phyloP scores from a whole-genome alignment of 208 protist species.

The Trypanosoma brucei region DNA sequence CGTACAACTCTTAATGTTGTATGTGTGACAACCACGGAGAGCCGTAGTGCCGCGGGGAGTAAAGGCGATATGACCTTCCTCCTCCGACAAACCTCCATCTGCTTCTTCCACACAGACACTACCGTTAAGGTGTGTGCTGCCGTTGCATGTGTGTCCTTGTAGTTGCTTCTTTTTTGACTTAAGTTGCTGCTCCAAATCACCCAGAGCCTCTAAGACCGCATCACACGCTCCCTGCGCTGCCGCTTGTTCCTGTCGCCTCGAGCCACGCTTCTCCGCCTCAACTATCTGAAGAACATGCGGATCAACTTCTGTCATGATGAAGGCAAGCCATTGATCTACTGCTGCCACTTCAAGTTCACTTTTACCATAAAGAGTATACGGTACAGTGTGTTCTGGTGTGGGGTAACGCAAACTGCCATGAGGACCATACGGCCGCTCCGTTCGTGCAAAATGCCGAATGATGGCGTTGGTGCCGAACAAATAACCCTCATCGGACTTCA shows the following conservation, averaged over 20 bases:
- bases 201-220: slow-evolving; percentile 27
- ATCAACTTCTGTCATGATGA: slow-evolving; percentile 46
- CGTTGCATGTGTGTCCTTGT: slow-evolving; percentile 12
- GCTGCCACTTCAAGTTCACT: slow-evolving; percentile 49
- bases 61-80: background rate
- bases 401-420: slow-evolving; percentile 33
- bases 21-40: slow-evolving; percentile 21
- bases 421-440: slow-evolving; percentile 28
- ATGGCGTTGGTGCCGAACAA: slow-evolving; percentile 78
- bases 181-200: slow-evolving; percentile 43
- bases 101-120: background rate
- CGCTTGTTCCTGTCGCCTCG: background rate
- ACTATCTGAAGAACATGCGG: slow-evolving; percentile 20
- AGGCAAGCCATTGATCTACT: slow-evolving; percentile 83
- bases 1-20: slow-evolving; percentile 23
- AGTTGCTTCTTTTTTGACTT: slow-evolving; percentile 29
- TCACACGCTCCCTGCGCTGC: slow-evolving; percentile 2
- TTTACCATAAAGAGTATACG: slow-evolving; percentile 68
- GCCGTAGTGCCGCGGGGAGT: slow-evolving; percentile 17
- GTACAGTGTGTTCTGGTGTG: slow-evolving; percentile 52
- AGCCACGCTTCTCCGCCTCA: slow-evolving; percentile 10
- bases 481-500: slow-evolving; percentile 77
- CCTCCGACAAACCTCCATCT: slow-evolving; percentile 7
- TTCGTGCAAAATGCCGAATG: slow-evolving; percentile 62
- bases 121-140: background rate